Percentiles rank a stretch among this genome's conserved stretches.
Conservation (phyloP, 352 stramenopile genomes). For the Lagenidium giganteum region DNA sequence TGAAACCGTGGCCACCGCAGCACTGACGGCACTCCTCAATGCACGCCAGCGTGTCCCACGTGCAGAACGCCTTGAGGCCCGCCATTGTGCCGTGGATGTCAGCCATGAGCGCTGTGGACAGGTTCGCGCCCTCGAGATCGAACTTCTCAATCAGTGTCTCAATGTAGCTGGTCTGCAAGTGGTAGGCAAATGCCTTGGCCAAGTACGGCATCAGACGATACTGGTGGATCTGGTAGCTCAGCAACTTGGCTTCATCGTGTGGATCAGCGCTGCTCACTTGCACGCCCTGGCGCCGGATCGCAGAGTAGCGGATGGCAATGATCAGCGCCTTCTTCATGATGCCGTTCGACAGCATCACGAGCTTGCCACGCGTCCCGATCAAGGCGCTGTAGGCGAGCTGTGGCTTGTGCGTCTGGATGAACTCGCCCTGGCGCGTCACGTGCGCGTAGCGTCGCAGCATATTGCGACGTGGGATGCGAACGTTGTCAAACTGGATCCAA, state of each 20-base stretch:
- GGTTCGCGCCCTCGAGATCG: constrained; percentile 68
- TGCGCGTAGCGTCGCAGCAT: constrained; percentile 72
- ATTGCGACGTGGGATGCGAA: constrained; percentile 65
- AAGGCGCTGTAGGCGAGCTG: constrained; percentile 72
- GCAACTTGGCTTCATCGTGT: constrained; percentile 79
- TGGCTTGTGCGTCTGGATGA: constrained; percentile 55
- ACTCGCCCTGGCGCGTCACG: constrained; percentile 59
- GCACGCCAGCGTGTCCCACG: constrained; percentile 81
- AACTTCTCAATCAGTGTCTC: constrained; percentile 77
- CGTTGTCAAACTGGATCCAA: constrained; percentile 72
- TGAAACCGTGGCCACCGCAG: constrained; percentile 95
- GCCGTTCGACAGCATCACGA: constrained; percentile 63
- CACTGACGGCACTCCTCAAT: constrained; percentile 94
- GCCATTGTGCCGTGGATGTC: constrained; percentile 95
- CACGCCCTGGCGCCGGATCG: constrained; percentile 85
- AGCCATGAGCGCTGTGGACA: constrained; percentile 62
- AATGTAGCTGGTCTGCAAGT: constrained; percentile 89
- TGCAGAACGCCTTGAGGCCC: constrained; percentile 92
- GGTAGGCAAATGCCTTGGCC: constrained; percentile 89
- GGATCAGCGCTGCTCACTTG: constrained; percentile 41
- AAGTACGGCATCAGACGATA: constrained; percentile 90
- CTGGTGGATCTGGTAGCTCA: constrained; percentile 95
- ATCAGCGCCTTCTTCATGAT: constrained; percentile 90
- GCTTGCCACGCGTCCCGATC: constrained; percentile 68
- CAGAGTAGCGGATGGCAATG: constrained; percentile 92